These are phyloP conservation scores for Marasmius tenuissimus DNA, from an alignment of 1,284 basidiomycete species.

Conservation along the genomic window DNA sequence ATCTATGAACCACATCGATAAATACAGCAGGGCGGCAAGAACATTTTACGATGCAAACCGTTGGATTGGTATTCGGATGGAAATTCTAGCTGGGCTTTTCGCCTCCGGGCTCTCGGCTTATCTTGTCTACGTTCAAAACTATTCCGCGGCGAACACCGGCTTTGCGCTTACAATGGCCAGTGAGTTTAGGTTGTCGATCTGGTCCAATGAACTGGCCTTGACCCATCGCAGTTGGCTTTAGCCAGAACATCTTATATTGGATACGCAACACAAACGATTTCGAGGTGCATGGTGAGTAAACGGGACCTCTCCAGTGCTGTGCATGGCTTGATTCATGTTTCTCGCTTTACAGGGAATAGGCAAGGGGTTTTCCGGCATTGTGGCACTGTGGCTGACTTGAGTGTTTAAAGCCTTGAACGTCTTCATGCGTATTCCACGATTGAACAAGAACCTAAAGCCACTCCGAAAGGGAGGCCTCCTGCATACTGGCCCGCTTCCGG, in stretches of 20 bases:
- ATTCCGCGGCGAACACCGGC: constrained; percentile 38
- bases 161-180: no score
- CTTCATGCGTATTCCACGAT: constrained; percentile 73
- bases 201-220: no score
- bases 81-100: constrained; percentile 40
- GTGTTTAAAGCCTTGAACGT: constrained; percentile 62
- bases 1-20: constrained; percentile 37
- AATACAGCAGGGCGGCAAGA: constrained; percentile 35
- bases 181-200: no score
- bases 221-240: constrained; percentile 46
- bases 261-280: constrained; percentile 58
- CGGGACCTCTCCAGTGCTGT: background rate
- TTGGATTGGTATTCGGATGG: constrained; percentile 50
- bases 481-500: constrained; percentile 82
- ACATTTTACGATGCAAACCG: constrained; percentile 48
- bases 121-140: constrained; percentile 32
- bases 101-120: constrained; percentile 40
- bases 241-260: constrained; percentile 53
- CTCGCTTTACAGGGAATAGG: constrained; percentile 46
- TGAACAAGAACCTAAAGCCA: constrained; percentile 66
- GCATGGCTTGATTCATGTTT: background rate
- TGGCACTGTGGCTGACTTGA: background rate
- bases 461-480: constrained; percentile 56
- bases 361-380: no score
- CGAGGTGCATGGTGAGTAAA: constrained; percentile 52